Base-by-base conservation (phyloP, 768 basidiomycete genomes). In the Phanerodontia chrysosporium region DNA sequence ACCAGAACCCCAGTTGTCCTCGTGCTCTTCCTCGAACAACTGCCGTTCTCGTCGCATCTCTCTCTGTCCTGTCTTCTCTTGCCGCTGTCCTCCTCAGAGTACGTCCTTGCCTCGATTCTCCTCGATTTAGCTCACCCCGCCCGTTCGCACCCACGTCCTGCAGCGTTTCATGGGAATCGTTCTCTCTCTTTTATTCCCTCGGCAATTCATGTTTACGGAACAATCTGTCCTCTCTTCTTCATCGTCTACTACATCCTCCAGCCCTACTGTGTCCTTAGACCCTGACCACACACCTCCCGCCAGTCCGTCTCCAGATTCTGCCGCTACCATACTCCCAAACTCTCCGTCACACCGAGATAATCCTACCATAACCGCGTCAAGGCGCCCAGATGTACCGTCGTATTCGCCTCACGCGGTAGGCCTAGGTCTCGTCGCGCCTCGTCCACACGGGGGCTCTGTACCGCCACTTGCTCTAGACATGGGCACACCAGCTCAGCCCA, bases 101-200 rank as follows among this genome's bases (percentile, higher is more conserved):
- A 58, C 54, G 42, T 55, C 51, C 35, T 14, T 18, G 14, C 13
- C 24, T 42, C 21, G 13, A 21, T 42, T 44, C 22, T 25, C 35
- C 45, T n/a, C 48, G 16, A 24, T 53, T 36, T 8, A 29, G 51
- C 52, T 45, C 42, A 32, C 39, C 53, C 55, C 25, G 14, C 10
- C 52, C 52, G 45, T 25, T 51, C 60, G 22, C 61, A 32, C 21
- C 21, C 18, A 42, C 55, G 39, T 51, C 51, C 30, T 39, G 30
- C 51, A 60, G 49, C 42, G 53, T 60, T 70, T 61, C 67, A 70
- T 70, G 69, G 69, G 69, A 70, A 70, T 68, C 64, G 25, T 70
- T 46, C 59, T 70, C 51, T 68, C 69, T 13, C 59, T 70, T 45
- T 62, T 70, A 60, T 70, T 70, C 55, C 67, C 69, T 60, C 58